Base-by-base conservation (phyloP, 345 rosid species). In the Bruguiera sexangula region DNA sequence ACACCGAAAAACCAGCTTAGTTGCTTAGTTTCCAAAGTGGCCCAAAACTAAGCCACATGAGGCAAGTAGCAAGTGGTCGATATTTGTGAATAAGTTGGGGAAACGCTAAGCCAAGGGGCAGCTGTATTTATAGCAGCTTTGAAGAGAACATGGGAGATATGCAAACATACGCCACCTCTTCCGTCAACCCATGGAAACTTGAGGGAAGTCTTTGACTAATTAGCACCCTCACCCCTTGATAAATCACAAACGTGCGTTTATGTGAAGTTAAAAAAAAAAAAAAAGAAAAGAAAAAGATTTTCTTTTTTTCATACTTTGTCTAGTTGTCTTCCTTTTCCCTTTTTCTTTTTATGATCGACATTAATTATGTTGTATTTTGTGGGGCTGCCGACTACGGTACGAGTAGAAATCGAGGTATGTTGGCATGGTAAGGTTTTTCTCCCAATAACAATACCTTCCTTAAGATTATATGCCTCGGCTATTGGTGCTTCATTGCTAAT, bases 91-190 rank as follows among this genome's bases (percentile, higher is more conserved):
- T 43, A 18, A 15, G 72, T 53, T 11, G 74, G 54, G 60, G 73
- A 24, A 24, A 24, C 24, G 24, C 0, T 24, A 24, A 24, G 24
- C 24, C 24, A 24, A 22, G 30, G 27, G 37, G 59, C 11, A 8
- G 74, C 39, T 50, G 63, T 76, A 80, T 76, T 80, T 80, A 80
- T 80, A 80, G 80, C 71, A 26, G 2, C 30, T 8, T 8, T 22
- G 60, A 4, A 22, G 60, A 43, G 60, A 56, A 24, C 30, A 13
- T 56, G 18, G 16, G 3, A 30, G 60, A 56, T 55, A 55, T 9
- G 60, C 60, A 27, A 15, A 13, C 50, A 11, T 43, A 43, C 18
- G 50, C 16, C 18, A 13, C 46, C 15, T 10, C 46, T 15, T 39
- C 46, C 15, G 15, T 43, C 18, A 43, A 43, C 18, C 50, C 50